A percentile compares a stretch with the other conserved stretches of the same genome.
These are phyloP conservation scores for Cynanchum wilfordii DNA, from an alignment of 257 asterid species.

Conservation along the genomic window DNA sequence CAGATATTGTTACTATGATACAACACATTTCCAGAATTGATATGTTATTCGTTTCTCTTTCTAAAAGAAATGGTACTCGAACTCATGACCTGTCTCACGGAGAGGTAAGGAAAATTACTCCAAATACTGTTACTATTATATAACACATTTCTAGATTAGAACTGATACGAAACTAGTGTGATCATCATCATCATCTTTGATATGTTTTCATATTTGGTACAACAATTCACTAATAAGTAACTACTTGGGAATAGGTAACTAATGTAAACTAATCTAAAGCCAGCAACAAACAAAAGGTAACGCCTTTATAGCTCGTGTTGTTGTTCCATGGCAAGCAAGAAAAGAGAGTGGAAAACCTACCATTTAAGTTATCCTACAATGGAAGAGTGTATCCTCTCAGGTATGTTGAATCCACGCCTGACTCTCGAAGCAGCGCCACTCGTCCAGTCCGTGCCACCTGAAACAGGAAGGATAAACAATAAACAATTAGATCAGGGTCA, in stretches of 20 bases:
- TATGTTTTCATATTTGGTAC: neutral
- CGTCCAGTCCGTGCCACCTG: slow-evolving; percentile 94
- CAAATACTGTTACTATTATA: no score
- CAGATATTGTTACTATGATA: no score
- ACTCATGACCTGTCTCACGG: no score
- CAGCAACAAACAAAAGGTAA: neutral
- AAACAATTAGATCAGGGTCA: slow-evolving; percentile 3
- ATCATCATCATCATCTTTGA: neutral
- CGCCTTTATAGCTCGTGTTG: neutral
- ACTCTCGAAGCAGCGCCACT: slow-evolving; percentile 69
- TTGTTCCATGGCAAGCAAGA: neutral
- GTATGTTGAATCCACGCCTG: slow-evolving; percentile 75
- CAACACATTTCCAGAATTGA: no score
- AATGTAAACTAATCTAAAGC: neutral
- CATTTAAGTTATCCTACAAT: slow-evolving; percentile 16
- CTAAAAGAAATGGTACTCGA: no score
- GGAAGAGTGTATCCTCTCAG: slow-evolving; percentile 71
- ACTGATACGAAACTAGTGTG: no score
- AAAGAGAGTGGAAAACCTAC: neutral
- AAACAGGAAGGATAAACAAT: neutral
- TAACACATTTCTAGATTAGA: no score
- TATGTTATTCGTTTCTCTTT: no score
- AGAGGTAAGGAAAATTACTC: no score
- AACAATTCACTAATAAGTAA: neutral
- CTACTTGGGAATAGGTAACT: neutral